These are phyloP conservation scores for Neurospora sp. DNA, from an alignment of 495 filamentous ascomycete genomes.

Conservation along the genomic window DNA sequence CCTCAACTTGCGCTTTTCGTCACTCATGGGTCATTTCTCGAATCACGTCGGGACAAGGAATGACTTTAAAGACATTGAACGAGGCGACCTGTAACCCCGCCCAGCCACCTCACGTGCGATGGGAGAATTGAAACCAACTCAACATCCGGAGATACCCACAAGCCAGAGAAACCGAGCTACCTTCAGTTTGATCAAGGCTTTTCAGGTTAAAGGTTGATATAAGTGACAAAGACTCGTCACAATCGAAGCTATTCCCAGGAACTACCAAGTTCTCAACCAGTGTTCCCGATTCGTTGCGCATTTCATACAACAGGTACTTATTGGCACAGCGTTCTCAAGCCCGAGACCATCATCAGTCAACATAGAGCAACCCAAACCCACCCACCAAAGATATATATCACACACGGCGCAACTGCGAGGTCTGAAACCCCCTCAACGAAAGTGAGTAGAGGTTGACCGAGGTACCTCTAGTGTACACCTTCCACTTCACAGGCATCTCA, in stretches of 20 bases:
- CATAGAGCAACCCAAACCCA: neutral
- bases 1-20: neutral
- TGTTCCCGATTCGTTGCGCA: neutral
- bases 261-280: neutral
- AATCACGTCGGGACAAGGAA: neutral
- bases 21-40: neutral
- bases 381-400: neutral
- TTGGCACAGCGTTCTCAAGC: neutral
- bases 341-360: neutral
- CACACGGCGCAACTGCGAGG: neutral
- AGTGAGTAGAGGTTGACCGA: neutral
- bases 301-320: neutral
- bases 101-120: neutral
- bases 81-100: neutral
- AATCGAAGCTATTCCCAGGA: neutral
- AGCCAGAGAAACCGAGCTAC: neutral
- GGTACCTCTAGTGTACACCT: neutral
- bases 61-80: neutral
- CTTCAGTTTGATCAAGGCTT: neutral
- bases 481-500: neutral
- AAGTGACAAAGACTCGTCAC: neutral
- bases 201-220: neutral
- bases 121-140: neutral
- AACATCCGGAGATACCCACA: neutral
- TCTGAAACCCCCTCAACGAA: neutral